These are phyloP conservation scores for Solanum gracilifrons DNA, from an alignment of 257 asterid species.

Conservation along the genomic window DNA sequence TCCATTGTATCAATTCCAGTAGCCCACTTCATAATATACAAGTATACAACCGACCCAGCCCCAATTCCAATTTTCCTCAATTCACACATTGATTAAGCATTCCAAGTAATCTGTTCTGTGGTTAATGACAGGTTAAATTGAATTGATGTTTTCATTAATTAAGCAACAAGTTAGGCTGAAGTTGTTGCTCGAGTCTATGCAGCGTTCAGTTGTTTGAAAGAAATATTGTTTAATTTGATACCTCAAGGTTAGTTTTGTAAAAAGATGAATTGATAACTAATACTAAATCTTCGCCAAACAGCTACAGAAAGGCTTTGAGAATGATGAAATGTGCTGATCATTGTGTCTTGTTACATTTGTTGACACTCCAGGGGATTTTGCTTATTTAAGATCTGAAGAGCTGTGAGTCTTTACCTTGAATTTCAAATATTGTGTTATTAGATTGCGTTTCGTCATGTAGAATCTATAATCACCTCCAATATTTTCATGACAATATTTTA, in stretches of 20 bases:
- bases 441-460: not conserved
- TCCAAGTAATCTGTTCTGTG: not conserved
- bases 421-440: not conserved
- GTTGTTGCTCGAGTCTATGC: not conserved
- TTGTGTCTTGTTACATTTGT: slow-evolving; percentile 76
- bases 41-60: too few species aligned
- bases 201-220: not conserved
- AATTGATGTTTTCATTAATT: not conserved
- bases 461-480: not conserved
- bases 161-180: not conserved
- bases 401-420: slow-evolving; percentile 13
- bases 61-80: too few species aligned
- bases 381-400: slow-evolving; percentile 79
- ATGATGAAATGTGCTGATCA: slow-evolving; percentile 88
- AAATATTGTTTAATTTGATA: not conserved
- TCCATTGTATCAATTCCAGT: too few species aligned
- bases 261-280: not conserved
- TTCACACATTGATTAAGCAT: not conserved
- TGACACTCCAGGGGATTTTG: slow-evolving; percentile 84
- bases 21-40: too few species aligned
- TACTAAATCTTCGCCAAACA: slow-evolving; percentile 13
- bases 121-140: not conserved
- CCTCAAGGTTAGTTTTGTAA: not conserved
- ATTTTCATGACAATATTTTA: slow-evolving; percentile 45
- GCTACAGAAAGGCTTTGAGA: slow-evolving; percentile 78